phyloP scores from a whole-genome alignment of 2,329 filamentous ascomycete species.

The Pseudocercospora pini-densiflorae region DNA sequence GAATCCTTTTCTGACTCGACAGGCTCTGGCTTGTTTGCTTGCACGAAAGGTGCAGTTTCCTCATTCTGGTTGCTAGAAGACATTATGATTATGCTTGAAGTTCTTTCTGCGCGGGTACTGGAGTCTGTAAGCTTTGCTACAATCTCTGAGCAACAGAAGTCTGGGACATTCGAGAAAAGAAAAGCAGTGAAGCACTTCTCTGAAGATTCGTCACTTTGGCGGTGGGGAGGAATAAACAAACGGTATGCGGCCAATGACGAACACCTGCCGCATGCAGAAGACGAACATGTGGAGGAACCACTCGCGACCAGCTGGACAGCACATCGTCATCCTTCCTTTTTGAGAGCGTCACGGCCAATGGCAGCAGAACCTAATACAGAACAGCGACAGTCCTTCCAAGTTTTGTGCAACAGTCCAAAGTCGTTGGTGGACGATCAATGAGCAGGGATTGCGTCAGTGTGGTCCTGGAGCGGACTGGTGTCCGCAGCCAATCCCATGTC shows the following conservation, averaged over 20 bases:
- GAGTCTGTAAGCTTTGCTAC: background rate
- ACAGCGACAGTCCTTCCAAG: conserved; percentile 1
- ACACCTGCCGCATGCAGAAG: background rate
- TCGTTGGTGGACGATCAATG: background rate
- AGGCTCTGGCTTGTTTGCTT: background rate
- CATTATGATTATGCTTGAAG: background rate
- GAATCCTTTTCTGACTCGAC: background rate
- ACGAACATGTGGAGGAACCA: background rate
- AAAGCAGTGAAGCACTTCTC: background rate
- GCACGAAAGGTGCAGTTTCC: background rate
- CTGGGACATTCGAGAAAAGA: background rate
- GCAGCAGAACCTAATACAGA: background rate
- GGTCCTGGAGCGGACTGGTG: background rate
- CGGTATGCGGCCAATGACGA: background rate
- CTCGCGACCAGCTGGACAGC: background rate
- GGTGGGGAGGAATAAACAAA: background rate
- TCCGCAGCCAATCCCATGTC: background rate
- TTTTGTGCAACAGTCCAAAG: background rate
- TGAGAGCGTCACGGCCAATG: background rate
- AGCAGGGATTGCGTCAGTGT: conserved; percentile 3
- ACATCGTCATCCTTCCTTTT: background rate
- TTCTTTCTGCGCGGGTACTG: background rate
- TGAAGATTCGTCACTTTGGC: background rate
- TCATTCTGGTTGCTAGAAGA: conserved; percentile 1
- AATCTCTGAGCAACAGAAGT: background rate